phyloP scores from a whole-genome alignment of 2,329 filamentous ascomycete species.

The Microdochium nivale region DNA sequence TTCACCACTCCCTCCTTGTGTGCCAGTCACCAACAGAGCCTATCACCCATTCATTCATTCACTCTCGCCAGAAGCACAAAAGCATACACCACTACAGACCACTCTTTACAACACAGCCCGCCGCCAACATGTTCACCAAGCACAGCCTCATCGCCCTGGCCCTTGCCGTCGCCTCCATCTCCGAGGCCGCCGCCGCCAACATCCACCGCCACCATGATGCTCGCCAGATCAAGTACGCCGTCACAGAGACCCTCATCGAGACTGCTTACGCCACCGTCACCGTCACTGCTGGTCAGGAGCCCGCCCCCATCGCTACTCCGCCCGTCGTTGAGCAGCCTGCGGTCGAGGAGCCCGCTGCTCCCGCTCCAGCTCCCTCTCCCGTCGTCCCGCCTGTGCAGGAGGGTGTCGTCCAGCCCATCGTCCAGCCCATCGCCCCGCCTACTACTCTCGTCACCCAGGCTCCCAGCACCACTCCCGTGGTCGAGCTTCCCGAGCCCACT shows the following conservation, averaged over 20 bases:
- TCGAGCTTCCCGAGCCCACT: not conserved
- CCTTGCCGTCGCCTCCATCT: slow-evolving; percentile 16
- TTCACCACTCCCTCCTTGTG: not conserved
- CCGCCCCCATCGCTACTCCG: slow-evolving; percentile 3
- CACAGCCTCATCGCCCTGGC: slow-evolving; percentile 18
- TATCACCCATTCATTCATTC: not conserved
- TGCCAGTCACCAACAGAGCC: not conserved
- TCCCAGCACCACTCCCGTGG: not conserved
- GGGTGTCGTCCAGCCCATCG: not conserved
- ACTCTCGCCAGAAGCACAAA: not conserved
- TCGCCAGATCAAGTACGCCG: slow-evolving; percentile 15
- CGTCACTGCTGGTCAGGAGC: slow-evolving; percentile 12
- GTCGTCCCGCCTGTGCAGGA: not conserved
- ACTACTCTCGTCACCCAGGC: not conserved
- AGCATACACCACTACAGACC: not conserved
- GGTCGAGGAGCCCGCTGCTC: slow-evolving; percentile 1
- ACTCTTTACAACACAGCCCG: not conserved
- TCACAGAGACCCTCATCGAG: slow-evolving; percentile 18
- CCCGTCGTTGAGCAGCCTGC: not conserved
- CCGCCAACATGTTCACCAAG: slow-evolving; percentile 19
- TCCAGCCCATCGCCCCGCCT: not conserved
- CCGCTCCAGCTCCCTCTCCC: not conserved
- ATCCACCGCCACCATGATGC: slow-evolving; percentile 15
- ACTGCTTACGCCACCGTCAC: slow-evolving; percentile 20
- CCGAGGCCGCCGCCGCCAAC: slow-evolving; percentile 14